A percentile compares a stretch with the other conserved stretches of the same genome.
These are phyloP conservation scores for Chlamydomonas schloesseri DNA, from an alignment of 139 green algal species.

Conservation along the genomic window DNA sequence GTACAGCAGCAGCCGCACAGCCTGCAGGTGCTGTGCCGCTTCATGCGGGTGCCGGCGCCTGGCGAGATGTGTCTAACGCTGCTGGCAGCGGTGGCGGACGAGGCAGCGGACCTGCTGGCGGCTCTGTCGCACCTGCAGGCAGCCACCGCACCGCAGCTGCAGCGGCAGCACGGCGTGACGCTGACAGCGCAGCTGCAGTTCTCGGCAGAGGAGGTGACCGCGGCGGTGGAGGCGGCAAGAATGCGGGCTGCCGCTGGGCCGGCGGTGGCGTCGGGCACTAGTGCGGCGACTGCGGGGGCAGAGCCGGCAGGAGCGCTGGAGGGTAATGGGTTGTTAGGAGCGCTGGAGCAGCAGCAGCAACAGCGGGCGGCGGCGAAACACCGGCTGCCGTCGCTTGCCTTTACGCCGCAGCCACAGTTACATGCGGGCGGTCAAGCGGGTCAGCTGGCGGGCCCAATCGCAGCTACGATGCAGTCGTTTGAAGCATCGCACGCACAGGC, in stretches of 20 bases:
- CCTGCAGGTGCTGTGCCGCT: background rate
- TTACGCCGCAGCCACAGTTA: too few relatives aligned
- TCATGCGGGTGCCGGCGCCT: background rate
- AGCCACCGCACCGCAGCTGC: background rate
- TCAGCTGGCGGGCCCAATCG: too few relatives aligned
- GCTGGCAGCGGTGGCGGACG: background rate
- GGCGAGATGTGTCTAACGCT: background rate
- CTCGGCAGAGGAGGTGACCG: too few relatives aligned
- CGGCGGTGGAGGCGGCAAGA: background rate
- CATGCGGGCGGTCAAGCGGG: too few relatives aligned
- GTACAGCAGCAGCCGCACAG: background rate
- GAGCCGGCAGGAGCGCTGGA: background rate
- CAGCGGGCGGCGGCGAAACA: too few relatives aligned
- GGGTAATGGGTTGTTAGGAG: background rate
- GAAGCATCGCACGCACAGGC: background rate
- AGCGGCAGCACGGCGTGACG: background rate
- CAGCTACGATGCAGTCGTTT: background rate
- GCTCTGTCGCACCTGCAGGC: background rate
- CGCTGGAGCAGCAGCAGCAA: too few relatives aligned
- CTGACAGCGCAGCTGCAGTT: background rate
- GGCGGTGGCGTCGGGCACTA: background rate
- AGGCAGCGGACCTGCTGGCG: background rate
- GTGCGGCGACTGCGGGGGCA: too few relatives aligned
- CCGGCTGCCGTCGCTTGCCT: too few relatives aligned
- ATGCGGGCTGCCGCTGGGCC: background rate